These are phyloP conservation scores for Auriscalpium orientale DNA, from an alignment of 768 basidiomycete genomes.

Conservation along the genomic window DNA sequence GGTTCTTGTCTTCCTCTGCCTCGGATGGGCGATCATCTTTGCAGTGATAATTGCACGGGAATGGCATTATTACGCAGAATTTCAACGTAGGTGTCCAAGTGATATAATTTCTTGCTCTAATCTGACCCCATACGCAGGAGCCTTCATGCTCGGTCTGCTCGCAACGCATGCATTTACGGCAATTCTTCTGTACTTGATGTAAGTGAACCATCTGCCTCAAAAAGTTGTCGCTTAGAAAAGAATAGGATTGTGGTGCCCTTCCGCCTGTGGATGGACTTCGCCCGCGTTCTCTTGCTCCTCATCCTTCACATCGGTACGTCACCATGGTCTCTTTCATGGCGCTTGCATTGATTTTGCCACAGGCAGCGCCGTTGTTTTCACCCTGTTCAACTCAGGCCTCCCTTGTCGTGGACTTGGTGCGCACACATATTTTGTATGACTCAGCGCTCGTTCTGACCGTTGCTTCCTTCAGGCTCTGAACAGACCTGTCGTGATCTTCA, in stretches of 20 bases:
- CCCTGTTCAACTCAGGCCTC: not conserved
- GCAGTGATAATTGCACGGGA: not conserved
- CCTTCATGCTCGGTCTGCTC: not conserved
- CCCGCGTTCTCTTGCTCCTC: conserved; percentile 2
- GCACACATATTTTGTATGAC: not conserved
- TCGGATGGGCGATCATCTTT: conserved; percentile 6
- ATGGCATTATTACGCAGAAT: not conserved
- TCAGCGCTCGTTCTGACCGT: not conserved
- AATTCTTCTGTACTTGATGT: conserved; percentile 13
- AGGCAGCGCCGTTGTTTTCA: conserved; percentile 9
- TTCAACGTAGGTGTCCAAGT: conserved; percentile 3
- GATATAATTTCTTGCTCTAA: not conserved
- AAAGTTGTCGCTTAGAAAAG: not conserved
- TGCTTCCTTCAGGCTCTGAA: not conserved
- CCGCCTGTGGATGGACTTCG: conserved; percentile 9
- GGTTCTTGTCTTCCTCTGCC: not conserved
- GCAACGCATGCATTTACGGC: conserved; percentile 5
- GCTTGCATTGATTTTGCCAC: not conserved
- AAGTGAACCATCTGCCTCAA: not conserved
- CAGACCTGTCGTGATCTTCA: not conserved
- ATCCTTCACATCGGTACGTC: conserved; percentile 6
- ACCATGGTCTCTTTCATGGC: no score
- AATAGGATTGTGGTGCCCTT: conserved; percentile 7
- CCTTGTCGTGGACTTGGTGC: conserved; percentile 8
- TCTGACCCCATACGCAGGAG: conserved; percentile 1